Evolutionary conservation across 306 rosid species (phyloP).

Genomic region (Rosa rugosa): DNA sequence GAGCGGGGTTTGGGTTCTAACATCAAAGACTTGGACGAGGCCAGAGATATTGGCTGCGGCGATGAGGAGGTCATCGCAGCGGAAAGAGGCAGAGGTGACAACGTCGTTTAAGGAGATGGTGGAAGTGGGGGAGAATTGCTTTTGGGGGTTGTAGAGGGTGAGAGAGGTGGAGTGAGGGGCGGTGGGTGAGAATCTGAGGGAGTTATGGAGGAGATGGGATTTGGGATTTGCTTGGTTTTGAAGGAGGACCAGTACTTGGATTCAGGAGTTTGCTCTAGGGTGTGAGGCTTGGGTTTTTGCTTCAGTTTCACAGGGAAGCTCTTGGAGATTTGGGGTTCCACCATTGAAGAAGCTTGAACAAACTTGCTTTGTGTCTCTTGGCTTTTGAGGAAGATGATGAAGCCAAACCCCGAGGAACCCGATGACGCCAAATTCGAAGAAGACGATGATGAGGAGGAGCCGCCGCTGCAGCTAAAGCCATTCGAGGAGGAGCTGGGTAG

Average conservation of each 20-base stretch:
- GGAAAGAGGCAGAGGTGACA: slow-evolving; percentile 71
- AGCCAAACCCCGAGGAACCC: too few species aligned
- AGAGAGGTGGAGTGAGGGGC: slow-evolving; percentile 66
- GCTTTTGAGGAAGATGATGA: too few species aligned
- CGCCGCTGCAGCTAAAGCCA: too few species aligned
- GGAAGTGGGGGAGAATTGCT: slow-evolving; percentile 46
- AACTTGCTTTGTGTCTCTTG: too few species aligned
- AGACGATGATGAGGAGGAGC: too few species aligned
- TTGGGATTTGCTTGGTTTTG: slow-evolving; percentile 57
- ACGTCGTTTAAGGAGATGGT: slow-evolving; percentile 60
- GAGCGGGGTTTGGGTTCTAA: slow-evolving; percentile 52
- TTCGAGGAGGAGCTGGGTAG: too few species aligned
- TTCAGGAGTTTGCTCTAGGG: slow-evolving; percentile 52
- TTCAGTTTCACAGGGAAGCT: slow-evolving; percentile 64
- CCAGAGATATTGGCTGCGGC: slow-evolving; percentile 88
- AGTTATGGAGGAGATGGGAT: slow-evolving; percentile 56
- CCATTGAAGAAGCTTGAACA: neutral
- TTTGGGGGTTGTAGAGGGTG: slow-evolving; percentile 50
- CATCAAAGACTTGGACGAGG: slow-evolving; percentile 67
- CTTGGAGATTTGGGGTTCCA: slow-evolving; percentile 31
- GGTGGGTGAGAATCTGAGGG: slow-evolving; percentile 63
- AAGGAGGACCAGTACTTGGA: slow-evolving; percentile 90
- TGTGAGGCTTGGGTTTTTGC: slow-evolving; percentile 63
- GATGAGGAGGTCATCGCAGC: slow-evolving; percentile 68
- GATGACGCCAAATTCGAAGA: too few species aligned